phyloP scores from a whole-genome alignment of 2,329 filamentous ascomycete genomes.

The Fusarium poae region DNA sequence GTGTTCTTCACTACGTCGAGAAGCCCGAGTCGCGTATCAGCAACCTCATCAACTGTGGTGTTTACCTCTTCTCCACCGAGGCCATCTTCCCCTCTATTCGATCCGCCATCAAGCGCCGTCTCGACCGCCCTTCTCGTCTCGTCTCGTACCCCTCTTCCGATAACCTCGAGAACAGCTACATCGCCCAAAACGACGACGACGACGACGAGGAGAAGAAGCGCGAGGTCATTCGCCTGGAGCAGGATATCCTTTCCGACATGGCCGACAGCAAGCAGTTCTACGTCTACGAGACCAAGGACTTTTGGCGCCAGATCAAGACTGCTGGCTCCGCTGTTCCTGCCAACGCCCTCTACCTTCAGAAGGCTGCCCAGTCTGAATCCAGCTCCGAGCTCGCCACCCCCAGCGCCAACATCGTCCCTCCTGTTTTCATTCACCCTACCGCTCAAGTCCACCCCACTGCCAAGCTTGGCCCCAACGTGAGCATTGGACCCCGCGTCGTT shows the following conservation, averaged over 20 bases:
- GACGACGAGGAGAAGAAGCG: constrained; percentile 83
- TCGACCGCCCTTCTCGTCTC: constrained; percentile 84
- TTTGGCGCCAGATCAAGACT: constrained; percentile 99
- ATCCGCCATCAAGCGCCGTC: constrained; percentile 93
- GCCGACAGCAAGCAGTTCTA: constrained; percentile 98
- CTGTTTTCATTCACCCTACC: constrained; percentile 94
- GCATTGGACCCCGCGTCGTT: constrained; percentile 87
- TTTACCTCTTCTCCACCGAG: constrained; percentile 96
- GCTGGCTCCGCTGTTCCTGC: constrained; percentile 96
- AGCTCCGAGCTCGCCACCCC: constrained; percentile 81
- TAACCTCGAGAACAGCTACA: constrained; percentile 79
- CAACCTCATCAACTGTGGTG: constrained; percentile 98
- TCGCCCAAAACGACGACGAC: constrained; percentile 64
- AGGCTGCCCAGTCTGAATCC: constrained; percentile 84
- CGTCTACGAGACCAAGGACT: constrained; percentile 98
- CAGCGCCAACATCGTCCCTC: constrained; percentile 88
- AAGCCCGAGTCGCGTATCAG: constrained; percentile 98
- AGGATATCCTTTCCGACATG: constrained; percentile 95
- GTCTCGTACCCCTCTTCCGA: constrained; percentile 97
- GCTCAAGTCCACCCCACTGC: constrained; percentile 93
- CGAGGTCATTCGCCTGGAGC: constrained; percentile 92
- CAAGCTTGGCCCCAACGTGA: constrained; percentile 97
- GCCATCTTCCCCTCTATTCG: constrained; percentile 97
- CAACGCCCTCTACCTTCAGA: constrained; percentile 95
- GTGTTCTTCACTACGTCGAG: constrained; percentile 98